Base-by-base conservation (phyloP, 495 filamentous ascomycete species). In the Podospora conica region DNA sequence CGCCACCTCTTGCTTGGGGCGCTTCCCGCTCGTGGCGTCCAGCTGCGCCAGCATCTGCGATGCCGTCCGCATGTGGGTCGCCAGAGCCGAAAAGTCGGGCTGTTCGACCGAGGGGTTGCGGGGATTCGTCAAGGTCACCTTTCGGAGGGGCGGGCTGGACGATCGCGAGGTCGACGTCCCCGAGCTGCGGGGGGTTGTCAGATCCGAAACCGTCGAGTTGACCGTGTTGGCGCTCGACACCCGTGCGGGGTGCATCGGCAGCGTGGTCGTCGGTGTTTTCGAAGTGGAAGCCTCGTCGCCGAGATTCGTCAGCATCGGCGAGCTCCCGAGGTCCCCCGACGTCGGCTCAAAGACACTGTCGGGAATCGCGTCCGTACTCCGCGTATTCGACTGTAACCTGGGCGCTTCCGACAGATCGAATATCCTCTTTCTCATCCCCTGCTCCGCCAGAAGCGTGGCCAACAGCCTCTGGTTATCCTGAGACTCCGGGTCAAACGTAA, bases 11-110 rank as follows among this genome's bases (percentile, higher is more conserved):
- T 85, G 81, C 67, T 82, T 85, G 18, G 89, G 89, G 29, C 90
- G 77, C 70, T 91, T 92, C 3, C 87, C 85, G 68, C 86, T 84
- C 24, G 87, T 91, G 1, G 87, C 83, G 61, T 91, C 89, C 53
- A 92, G 82, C 71, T 92, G 89, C 15, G 89, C 88, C 23, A 92
- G 74, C 89, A 92, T 92, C 74, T 91, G 88, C 21, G 89, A 88
- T 4, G 89, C 89, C 10, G 88, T 90, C 27, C 89, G 83, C 89
- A 92, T 92, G 75, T 92, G 89, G 11, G 88, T 89, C 9, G 89
- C 89, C 63, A 92, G 75, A 23, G 89, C 90, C 1, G 89, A 90
- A 63, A 91, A 84, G 68, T 92, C 90, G 1, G 88, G 85, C 61
- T 85, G 84, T 59, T 90, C 88, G 55, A 76, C 73, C 21, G 77